phyloP scores from a whole-genome alignment of 176 grass and related monocot species.

The Eremochloa ophiuroides region DNA sequence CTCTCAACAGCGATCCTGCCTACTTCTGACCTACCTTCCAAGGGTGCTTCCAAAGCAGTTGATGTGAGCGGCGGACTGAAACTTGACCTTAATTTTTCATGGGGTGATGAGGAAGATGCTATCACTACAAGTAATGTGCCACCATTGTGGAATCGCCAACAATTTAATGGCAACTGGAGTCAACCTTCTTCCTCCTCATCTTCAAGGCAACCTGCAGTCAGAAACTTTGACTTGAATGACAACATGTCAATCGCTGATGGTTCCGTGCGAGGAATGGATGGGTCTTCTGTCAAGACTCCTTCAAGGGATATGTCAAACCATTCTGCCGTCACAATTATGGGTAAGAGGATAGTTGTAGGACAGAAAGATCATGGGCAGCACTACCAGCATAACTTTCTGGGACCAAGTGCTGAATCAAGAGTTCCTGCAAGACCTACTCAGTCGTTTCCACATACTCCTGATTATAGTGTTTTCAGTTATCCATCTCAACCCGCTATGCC shows the following conservation, averaged over 20 bases:
- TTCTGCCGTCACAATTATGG: conserved; percentile 55
- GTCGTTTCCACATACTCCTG: conserved; percentile 33
- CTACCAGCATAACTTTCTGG: conserved; percentile 46
- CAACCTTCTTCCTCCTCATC: conserved; percentile 47
- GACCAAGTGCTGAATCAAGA: conserved; percentile 30
- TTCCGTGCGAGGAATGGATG: conserved; percentile 21
- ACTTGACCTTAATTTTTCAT: conserved; percentile 57
- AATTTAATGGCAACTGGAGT: conserved; percentile 25
- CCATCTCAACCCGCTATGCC: conserved; percentile 22
- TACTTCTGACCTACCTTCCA: conserved; percentile 24
- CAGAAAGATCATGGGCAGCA: conserved; percentile 35
- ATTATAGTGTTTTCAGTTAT: conserved; percentile 29
- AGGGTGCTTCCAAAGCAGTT: conserved; percentile 38
- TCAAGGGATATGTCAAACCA: background rate
- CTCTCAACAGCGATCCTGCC: conserved; percentile 30
- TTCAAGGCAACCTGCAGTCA: conserved; percentile 45
- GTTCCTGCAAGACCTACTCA: conserved; percentile 27
- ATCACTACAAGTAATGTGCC: conserved; percentile 11
- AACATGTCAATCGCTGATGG: conserved; percentile 34
- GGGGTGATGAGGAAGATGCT: conserved; percentile 32
- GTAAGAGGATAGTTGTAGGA: conserved; percentile 38
- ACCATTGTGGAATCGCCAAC: conserved; percentile 31
- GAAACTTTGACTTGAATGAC: conserved; percentile 78
- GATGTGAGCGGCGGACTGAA: conserved; percentile 16
- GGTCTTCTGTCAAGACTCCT: conserved; percentile 31